Evolutionary conservation across 2,329 filamentous ascomycete species (phyloP).

Genomic region (Ophiosphaerella narmari): DNA sequence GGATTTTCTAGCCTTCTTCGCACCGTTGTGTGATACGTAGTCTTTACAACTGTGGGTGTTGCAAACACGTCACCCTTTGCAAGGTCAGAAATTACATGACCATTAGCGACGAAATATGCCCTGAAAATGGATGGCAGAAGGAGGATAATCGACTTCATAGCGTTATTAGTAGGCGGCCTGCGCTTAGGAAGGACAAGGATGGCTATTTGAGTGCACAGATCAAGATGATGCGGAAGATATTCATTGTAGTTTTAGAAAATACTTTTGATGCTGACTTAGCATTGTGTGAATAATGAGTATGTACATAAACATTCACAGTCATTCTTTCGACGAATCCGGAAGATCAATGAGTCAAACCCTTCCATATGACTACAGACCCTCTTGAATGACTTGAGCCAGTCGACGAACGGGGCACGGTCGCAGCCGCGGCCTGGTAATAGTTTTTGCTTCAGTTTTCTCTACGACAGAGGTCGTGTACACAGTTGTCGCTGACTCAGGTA

Average conservation of each 20-base stretch:
- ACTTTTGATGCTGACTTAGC: not conserved
- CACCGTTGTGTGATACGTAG: not conserved
- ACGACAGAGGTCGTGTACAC: slow-evolving; percentile 16
- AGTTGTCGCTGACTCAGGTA: slow-evolving; percentile 23
- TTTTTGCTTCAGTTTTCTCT: slow-evolving; percentile 13
- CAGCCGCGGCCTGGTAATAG: slow-evolving; percentile 8
- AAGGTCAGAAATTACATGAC: not conserved
- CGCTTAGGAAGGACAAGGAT: not conserved
- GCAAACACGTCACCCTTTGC: not conserved
- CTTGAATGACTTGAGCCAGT: not conserved
- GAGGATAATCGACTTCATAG: not conserved
- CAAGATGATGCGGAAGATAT: not conserved
- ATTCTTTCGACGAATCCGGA: not conserved
- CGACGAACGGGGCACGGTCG: not conserved
- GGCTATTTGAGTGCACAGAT: not conserved
- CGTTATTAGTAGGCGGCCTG: not conserved
- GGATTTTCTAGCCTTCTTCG: not conserved
- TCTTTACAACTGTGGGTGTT: not conserved
- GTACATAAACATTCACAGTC: not conserved
- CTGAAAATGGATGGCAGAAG: not conserved
- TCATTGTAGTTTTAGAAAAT: not conserved
- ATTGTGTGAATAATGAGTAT: too few species aligned
- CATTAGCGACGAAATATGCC: not conserved
- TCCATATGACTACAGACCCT: not conserved
- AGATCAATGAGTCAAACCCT: not conserved